Base-by-base conservation (phyloP, 257 asterid species). In the Galeopsis tetrahit region DNA sequence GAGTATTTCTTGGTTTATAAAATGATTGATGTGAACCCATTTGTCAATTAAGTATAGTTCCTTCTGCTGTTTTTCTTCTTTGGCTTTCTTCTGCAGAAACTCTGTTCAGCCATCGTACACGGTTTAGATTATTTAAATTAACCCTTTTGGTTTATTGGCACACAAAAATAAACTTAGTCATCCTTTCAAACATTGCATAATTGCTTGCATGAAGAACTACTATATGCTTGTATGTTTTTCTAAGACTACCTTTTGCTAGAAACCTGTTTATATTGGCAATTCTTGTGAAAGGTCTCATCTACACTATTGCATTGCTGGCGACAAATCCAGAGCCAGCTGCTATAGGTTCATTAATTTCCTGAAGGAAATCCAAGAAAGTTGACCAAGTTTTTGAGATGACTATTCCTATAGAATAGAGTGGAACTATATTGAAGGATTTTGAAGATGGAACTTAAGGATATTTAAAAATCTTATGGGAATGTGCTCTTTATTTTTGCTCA, bases 401-500 rank as follows among this genome's bases (percentile, higher is more conserved):
- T 42, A 7, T 17, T 63, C 35, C 69, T 64, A 17, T 48, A 14
- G 34, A 63, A 63, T 21, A 14, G 67, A 31, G 33, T 66, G 33
- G 32, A 44, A 66, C 7, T 10, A 53, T 35, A 14, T 43, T 17
- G 2, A 40, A 64, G 49, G 10, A 42, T 17, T 6, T 64, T 39
- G 9, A 42, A 64, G 39, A 46, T 31, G 58, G 57, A 48, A 48
- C 57, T n/a, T 13, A 28, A 55, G 5, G 33, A 5, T 55, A 28
- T 55, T 2, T 17, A 28, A 39, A n/a, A 15, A 15, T 74, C 21
- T 15, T 15, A 4, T 10, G 74, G 69, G 33, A 39, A 9, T n/a
- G 6, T 33, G 34, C 13, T 56, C 36, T 38, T 31, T 11, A 0
- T 34, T 1, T 56, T 32, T 67, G 33, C 21, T 1, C 56, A 49